Base-by-base conservation (phyloP, 257 asterid genomes). In the Solanum stenotomum region DNA sequence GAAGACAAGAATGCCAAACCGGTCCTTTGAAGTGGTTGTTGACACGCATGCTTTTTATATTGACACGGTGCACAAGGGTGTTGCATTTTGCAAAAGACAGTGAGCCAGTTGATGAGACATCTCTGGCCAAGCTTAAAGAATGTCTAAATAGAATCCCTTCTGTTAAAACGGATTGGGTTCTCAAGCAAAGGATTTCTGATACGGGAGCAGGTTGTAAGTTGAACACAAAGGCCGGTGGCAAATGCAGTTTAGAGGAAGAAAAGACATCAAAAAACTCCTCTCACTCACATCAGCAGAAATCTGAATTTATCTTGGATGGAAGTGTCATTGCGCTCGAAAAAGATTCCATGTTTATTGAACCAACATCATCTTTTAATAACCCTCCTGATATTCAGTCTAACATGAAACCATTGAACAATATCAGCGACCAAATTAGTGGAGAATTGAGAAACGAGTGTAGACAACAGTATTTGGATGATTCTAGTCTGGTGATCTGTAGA, bases 51-150 rank as follows among this genome's bases (percentile, higher is more conserved):
- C 98, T 97, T 88, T 97, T 95, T 91, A 97, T 97, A 89, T 90
- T 97, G 95, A 97, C 98, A 79, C 95, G 99, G 76, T 97, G 98
- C 92, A 95, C 99, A 71, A 95, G 98, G 87, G 91, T 97, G 93
- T 91, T 96, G 92, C 97, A 95, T 90, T 94, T 97, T 91, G 98
- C 94, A 87, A 95, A 92, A 93, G 98, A 96, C 67, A 91, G 92
- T 85, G 98, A 94, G 90, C 98, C 95, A 88, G 94, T 92, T 87
- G 93, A 95, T 91, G 98, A 95, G 88, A 94, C 76, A 87, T 93
- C 98, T 68, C 93, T 95, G 34, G 93, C 95, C 89, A 95, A 95
- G 92, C 91, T 96, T 89, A 93, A 93, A 89, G 95, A 95, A 87
- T 96, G 98, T 90, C 90, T 96, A 90, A 94, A 95, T 89, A 95